Base-by-base conservation (phyloP, 148 eudicot genomes). In the Camellia japonica region DNA sequence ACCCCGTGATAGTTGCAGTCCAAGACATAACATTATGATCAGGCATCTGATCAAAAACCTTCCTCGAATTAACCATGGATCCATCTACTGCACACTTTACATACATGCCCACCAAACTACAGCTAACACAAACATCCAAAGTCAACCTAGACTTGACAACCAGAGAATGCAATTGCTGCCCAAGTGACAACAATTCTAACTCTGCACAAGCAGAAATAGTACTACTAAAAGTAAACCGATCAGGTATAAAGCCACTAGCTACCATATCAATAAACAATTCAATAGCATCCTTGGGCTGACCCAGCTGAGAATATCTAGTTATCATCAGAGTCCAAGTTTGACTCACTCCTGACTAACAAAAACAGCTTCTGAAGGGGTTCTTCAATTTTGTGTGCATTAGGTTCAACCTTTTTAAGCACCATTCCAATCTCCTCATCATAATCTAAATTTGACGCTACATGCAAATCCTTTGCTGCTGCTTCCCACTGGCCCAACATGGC, bases 401-500 rank as follows among this genome's bases (percentile, higher is more conserved):
- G 89, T 75, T 92, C 91, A 81, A 92, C 93, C 90, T 89, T 89
- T 83, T 83, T 90, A 62, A 92, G 89, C 7, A 73, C 77, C 77
- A 78, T 80, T 71, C 75, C 78, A 49, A 90, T 92, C 74, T 92
- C 95, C 78, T 87, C 92, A 84, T 92, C 95, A 78, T 83, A 87
- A 88, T 92, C 95, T 8, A 90, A 76, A 62, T 82, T 92, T 65
- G 95, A 90, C 8, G 95, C 95, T 73, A 92, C 47, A 71, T 47
- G 93, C 74, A 92, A 83, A 83, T 92, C 95, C 54, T 75, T 89
- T 61, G 90, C 95, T 30, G 95, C 90, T 59, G 86, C 87, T 80
- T 89, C 90, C 93, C 95, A 92, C 79, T 76, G 84, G 56, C 95
- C 95, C 79, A 92, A 81, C 92, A 92, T 86, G 51, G 95, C 88